A percentile compares a stretch with the other conserved stretches of the same genome.
These are phyloP conservation scores for Kwoniella sp. DNA, from an alignment of 768 basidiomycete species.

Conservation along the genomic window DNA sequence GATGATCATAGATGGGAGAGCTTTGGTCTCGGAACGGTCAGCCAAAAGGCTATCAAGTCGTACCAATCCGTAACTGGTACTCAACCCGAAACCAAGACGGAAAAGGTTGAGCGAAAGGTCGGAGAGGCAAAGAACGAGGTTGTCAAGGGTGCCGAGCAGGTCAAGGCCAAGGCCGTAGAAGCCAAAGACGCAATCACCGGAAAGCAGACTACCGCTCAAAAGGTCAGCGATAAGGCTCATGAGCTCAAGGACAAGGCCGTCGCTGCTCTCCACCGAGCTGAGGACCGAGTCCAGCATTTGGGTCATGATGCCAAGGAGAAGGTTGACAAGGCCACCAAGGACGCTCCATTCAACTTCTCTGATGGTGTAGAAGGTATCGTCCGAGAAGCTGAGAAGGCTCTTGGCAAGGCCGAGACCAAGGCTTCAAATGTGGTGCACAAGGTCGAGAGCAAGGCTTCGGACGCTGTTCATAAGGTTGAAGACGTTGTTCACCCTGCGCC, in stretches of 20 bases:
- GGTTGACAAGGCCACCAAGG: conserved; percentile 29
- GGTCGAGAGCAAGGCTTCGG: conserved; percentile 41
- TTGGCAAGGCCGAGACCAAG: conserved; percentile 54
- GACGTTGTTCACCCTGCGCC: conserved; percentile 25
- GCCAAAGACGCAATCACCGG: conserved; percentile 20
- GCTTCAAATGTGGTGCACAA: conserved; percentile 33
- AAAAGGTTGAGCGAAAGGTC: conserved; percentile 20
- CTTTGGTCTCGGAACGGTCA: conserved; percentile 62
- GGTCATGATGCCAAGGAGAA: conserved; percentile 41
- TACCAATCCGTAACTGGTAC: conserved; percentile 22
- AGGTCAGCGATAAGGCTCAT: conserved; percentile 25
- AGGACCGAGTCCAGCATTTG: conserved; percentile 59
- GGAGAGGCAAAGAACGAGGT: conserved; percentile 26
- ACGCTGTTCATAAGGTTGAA: conserved; percentile 26
- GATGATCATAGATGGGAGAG: conserved; percentile 78
- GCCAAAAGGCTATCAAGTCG: conserved; percentile 34
- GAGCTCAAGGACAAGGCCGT: conserved; percentile 44
- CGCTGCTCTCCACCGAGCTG: conserved; percentile 56
- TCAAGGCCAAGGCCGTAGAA: conserved; percentile 27
- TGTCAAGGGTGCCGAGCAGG: conserved; percentile 18
- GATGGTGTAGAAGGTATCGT: conserved; percentile 71
- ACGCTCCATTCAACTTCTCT: conserved; percentile 57
- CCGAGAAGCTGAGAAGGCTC: conserved; percentile 70
- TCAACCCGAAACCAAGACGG: conserved; percentile 17
- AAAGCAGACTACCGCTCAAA: conserved; percentile 20